Conservation (phyloP, 441 rosid genomes). For the Francoa sonchifolia region DNA sequence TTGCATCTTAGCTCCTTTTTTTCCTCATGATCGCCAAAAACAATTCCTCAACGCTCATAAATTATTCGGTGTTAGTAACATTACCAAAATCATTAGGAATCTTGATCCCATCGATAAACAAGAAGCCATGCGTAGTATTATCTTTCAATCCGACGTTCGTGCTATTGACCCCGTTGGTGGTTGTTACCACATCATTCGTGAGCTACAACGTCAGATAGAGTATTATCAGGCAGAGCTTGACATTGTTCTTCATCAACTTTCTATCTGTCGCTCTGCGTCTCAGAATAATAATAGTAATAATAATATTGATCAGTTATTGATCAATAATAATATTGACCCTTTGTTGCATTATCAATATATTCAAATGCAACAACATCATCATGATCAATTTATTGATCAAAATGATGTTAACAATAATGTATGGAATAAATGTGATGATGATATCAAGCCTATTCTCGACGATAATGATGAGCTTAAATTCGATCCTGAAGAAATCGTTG, state of each 20-base stretch:
- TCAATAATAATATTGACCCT: not conserved
- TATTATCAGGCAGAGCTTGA: constrained; percentile 56
- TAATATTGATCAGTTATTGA: too few species aligned
- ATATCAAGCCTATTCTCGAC: not conserved
- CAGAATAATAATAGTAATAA: constrained; percentile 12
- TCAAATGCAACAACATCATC: not conserved
- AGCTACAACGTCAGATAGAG: constrained; percentile 67
- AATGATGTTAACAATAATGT: not conserved
- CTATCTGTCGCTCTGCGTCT: constrained; percentile 46
- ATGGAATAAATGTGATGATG: not conserved
- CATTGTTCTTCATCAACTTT: constrained; percentile 65
- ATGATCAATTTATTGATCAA: not conserved
- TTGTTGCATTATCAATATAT: not conserved
- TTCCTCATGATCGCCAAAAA: constrained; percentile 66
- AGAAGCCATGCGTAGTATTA: constrained; percentile 74
- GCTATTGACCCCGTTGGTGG: constrained; percentile 86
- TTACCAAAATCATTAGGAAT: constrained; percentile 60
- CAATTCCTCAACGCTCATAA: constrained; percentile 90
- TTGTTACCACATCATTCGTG: constrained; percentile 48
- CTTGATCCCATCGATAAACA: constrained; percentile 54
- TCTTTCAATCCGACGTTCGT: constrained; percentile 75
- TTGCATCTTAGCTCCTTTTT: constrained; percentile 90
- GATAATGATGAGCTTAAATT: not conserved
- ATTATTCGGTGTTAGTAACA: constrained; percentile 85
- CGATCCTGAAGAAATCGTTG: not conserved